Percentiles rank a stretch among this genome's conserved stretches.
These are phyloP conservation scores for Fusarium drepaniforme DNA, from an alignment of 2,329 filamentous ascomycete species.

Conservation along the genomic window DNA sequence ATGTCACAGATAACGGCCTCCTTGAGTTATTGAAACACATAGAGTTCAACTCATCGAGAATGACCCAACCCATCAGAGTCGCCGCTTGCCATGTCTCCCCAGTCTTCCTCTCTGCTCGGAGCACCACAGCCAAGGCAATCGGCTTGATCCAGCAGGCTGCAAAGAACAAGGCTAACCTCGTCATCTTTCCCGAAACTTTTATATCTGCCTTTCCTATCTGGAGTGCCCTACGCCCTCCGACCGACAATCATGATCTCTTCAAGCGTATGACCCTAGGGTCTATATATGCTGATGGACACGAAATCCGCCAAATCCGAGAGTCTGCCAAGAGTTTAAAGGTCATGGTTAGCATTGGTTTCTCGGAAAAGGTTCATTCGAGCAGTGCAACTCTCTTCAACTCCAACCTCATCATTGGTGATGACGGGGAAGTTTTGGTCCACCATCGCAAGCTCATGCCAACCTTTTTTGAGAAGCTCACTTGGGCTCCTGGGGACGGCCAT, in stretches of 20 bases:
- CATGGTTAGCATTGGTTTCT: conserved; percentile 63
- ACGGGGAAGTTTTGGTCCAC: conserved; percentile 61
- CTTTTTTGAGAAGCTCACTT: conserved; percentile 68
- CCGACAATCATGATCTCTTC: conserved; percentile 64
- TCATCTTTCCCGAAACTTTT: conserved; percentile 66
- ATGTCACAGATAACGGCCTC: no score
- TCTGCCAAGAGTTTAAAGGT: conserved; percentile 44
- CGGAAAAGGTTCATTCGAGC: conserved; percentile 58
- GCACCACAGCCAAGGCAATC: no score
- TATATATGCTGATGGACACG: conserved; percentile 58
- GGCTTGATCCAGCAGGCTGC: conserved; percentile 59
- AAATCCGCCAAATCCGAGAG: conserved; percentile 49
- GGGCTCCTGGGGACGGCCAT: conserved; percentile 64
- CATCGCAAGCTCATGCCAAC: conserved; percentile 68
- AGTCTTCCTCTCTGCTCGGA: no score
- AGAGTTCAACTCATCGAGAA: no score
- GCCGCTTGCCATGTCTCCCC: no score
- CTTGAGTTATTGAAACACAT: no score
- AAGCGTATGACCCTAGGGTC: conserved; percentile 58
- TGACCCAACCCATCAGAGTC: no score
- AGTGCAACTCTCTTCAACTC: conserved; percentile 64
- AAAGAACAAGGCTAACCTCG: conserved; percentile 57
- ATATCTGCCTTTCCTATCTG: conserved; percentile 67
- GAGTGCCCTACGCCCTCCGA: conserved; percentile 59
- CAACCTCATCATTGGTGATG: conserved; percentile 58